Evolutionary conservation across 331 rosid species (phyloP).

Genomic region (Stylosanthes scabra): DNA sequence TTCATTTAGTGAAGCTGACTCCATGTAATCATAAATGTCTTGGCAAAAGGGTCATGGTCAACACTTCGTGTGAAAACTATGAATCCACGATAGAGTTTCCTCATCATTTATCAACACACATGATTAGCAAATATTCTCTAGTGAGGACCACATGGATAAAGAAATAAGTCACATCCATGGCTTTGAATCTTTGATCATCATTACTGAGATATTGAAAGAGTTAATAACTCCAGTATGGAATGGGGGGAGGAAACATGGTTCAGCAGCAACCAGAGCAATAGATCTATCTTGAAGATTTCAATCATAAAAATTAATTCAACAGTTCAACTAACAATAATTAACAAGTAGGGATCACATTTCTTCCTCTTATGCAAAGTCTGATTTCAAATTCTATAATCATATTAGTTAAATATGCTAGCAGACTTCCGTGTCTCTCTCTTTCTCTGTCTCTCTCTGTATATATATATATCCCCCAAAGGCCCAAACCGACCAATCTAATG

Average conservation of each 20-base stretch:
- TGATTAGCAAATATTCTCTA: constrained; percentile 27
- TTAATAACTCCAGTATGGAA: constrained; percentile 34
- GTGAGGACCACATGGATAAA: constrained; percentile 37
- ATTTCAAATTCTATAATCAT: no score
- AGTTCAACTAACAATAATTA: no score
- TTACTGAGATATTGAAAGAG: constrained; percentile 36
- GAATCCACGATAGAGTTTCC: constrained; percentile 27
- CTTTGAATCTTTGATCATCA: constrained; percentile 34
- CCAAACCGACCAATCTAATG: no score
- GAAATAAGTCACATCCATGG: constrained; percentile 22
- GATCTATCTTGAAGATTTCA: neutral
- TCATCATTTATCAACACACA: constrained; percentile 17
- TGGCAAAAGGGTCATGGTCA: constrained; percentile 19
- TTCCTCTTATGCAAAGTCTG: no score
- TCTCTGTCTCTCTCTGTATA: no score
- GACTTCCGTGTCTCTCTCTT: no score
- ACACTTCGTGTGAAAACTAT: constrained; percentile 35
- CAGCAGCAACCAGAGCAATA: constrained; percentile 27
- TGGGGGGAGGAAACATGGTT: constrained; percentile 10
- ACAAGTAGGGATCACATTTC: no score
- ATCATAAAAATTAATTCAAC: neutral
- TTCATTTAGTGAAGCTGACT: constrained; percentile 21
- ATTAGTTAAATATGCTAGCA: no score
- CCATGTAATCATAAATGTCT: neutral
- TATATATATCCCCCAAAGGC: no score